Evolutionary conservation across 176 grass and related monocot species (phyloP), one percentile per base, ranked within the genome.

Genomic region (Triticum urartu): DNA sequence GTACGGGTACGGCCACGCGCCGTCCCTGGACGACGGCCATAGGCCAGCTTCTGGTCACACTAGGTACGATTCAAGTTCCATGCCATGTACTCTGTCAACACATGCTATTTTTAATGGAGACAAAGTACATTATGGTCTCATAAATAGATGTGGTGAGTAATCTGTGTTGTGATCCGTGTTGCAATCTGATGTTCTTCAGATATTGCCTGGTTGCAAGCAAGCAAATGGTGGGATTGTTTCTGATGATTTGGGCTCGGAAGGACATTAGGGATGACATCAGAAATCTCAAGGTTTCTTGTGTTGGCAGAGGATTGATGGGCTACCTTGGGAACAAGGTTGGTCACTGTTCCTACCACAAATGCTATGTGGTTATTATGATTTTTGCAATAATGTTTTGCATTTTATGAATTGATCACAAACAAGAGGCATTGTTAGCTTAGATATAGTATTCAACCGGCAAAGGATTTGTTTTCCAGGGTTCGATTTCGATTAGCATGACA

Each of bases 401-500:
- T 56, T 1, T 56, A 26, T 80, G 30, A 14, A 5, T 84, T 80
- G 62, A 77, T 81, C 77, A 42, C 15, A 50, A 76, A 80, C 30
- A 84, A 84, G 11, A 77, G 61, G 48, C 81, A 42, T 86, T 86
- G 50, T 50, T 86, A 78, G 79, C 79, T 42, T 88, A 91, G 72
- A 59, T 0, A 58, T 21, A 59, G 78, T n/a, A 91, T 85, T 91
- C 61, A 81, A 81, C 32, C 24, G 11, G 86, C 54, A 64, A 77
- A 81, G 68, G 54, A 15, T 88, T 88, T 91, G 62, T 91, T 88
- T 91, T 88, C 76, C 96, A 98, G 96, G 96, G 96, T 73, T 98
- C 96, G 25, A 98, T 98, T 94, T 95, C 96, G 5, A 93, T 98
- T 91, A 98, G 96, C 96, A 92, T 98, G 96, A 91, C 92, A 84